Conservation (phyloP, 1,139 yeast species). For the Geotrichum klebahnii region DNA sequence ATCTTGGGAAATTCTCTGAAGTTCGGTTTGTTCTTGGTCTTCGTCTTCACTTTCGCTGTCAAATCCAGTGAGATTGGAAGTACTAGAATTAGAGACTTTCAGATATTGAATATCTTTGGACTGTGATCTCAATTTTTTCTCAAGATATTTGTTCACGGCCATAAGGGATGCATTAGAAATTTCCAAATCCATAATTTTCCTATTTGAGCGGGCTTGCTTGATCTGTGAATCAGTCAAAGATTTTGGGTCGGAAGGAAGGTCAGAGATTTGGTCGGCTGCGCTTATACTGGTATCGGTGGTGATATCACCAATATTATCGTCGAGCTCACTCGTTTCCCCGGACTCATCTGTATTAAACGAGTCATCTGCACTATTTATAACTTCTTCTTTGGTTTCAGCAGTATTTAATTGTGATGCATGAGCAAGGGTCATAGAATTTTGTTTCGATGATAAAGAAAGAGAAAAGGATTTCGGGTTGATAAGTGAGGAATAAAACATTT, state of each 20-base stretch:
- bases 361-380: not conserved
- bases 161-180: constrained; percentile 33
- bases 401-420: too few relatives aligned
- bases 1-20: too few relatives aligned
- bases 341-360: not conserved
- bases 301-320: too few relatives aligned
- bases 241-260: too few relatives aligned
- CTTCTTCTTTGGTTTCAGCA: too few relatives aligned
- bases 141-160: constrained; percentile 33
- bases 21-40: too few relatives aligned
- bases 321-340: too few relatives aligned
- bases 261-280: too few relatives aligned
- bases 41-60: constrained; percentile 18
- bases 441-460: constrained; percentile 17
- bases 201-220: constrained; percentile 29
- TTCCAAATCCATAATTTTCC: constrained; percentile 34
- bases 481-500: constrained; percentile 16
- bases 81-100: constrained; percentile 4
- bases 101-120: constrained; percentile 25
- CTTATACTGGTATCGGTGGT: too few relatives aligned
- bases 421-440: not conserved
- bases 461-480: constrained; percentile 17
- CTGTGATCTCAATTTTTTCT: constrained; percentile 28
- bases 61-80: not conserved
- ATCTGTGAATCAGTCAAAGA: constrained; percentile 9